Base-by-base conservation (phyloP, 192 early-diverging fungal species). In the Coemansia sp. region DNA sequence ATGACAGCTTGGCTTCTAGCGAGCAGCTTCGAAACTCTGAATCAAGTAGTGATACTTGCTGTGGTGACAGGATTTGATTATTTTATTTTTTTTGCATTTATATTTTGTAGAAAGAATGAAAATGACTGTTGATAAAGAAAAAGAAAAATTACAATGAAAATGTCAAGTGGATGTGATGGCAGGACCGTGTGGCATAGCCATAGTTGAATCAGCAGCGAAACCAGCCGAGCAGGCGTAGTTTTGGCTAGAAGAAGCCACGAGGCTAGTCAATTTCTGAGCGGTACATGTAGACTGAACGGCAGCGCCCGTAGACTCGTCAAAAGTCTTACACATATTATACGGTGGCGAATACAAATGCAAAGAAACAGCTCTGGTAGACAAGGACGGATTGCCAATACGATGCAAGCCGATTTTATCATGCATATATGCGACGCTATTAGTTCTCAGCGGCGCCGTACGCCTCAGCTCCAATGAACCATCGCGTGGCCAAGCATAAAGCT, bases 301-400 rank as follows among this genome's bases (percentile, higher is more conserved):
- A 8, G 67, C 57, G 31, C 93, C 93, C 0, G 93, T 95, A 2
- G 67, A 57, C 70, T 94, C 92, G 60, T 93, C 89, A 76, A 95
- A 97, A 12, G 91, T 94, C 68, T 90, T 91, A 85, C 94, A 96
- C 41, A 86, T 87, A 24, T 93, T 77, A 70, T 90, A 93, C 3
- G 96, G 94, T 34, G 96, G 96, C 5, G 93, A 92, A 72, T 97
- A 97, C 49, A 97, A 83, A 74, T 97, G 96, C 47, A 97, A 85
- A 20, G 96, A 95, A 11, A 97, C 88, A 7, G 94, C 90, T 66
- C 86, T 86, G 5, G 36, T 41, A 7, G 54, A 64, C 10, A 43
- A 33, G 31, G 88, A 88, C 24, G 89, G 88, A 80, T 95, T 96
- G 0, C 82, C 71, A 36, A 97, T 87, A 9, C 92, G 85, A 80